Evolutionary conservation across 257 asterid genomes (phyloP).

Genomic region (Leptodermis oblonga): DNA sequence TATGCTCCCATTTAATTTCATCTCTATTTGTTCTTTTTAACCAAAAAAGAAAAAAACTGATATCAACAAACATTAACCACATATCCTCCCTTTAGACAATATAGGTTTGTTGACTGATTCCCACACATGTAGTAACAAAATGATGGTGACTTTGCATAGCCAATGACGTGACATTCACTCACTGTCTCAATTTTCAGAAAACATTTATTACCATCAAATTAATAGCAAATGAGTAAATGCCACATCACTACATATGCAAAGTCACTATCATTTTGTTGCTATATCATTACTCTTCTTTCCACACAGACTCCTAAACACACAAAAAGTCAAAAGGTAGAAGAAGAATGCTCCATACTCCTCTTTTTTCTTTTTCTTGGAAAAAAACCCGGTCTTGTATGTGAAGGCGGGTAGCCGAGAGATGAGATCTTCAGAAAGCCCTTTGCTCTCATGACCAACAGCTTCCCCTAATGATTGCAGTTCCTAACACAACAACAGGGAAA

Average conservation of each 20-base stretch:
- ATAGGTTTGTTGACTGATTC: not conserved
- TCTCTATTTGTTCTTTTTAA: not conserved
- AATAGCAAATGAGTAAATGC: too few relatives aligned
- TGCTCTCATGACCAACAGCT: constrained; percentile 63
- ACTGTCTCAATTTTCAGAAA: too few relatives aligned
- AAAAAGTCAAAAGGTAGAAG: not conserved
- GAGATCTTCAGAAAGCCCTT: constrained; percentile 68
- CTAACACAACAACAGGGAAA: constrained; percentile 30
- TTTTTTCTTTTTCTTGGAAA: constrained; percentile 38
- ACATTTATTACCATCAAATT: too few relatives aligned
- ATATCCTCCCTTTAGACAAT: not conserved
- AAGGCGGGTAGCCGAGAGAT: constrained; percentile 68
- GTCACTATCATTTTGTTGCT: too few relatives aligned
- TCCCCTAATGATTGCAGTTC: constrained; percentile 82
- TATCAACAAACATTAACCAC: not conserved
- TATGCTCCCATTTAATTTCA: not conserved
- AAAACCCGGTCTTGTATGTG: constrained; percentile 55
- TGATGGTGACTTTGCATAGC: too few relatives aligned
- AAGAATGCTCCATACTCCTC: constrained; percentile 27
- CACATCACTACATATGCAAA: not conserved
- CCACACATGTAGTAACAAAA: not conserved
- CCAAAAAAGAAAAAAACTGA: not conserved
- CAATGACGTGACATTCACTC: too few relatives aligned
- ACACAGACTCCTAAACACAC: not conserved
- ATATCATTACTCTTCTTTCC: too few relatives aligned